Evolutionary conservation across 306 rosid species (phyloP), one percentile per base, ranked within the genome.

Genomic region (Cucumis sativus): DNA sequence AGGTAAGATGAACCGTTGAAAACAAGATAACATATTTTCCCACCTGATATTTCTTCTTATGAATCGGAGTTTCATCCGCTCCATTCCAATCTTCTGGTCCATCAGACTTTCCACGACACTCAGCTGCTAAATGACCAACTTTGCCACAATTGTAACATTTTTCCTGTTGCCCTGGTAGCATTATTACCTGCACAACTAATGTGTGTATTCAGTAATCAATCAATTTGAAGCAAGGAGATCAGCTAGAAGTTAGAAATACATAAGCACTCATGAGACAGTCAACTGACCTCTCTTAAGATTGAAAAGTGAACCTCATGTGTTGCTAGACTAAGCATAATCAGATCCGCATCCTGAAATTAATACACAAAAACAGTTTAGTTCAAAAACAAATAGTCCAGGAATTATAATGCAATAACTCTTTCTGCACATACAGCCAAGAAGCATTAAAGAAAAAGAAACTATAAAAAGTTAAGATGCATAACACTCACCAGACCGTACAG

Each of bases 11-110:
- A 54, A 37, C 23, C 20, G 18, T 59, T 20, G 40, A 41, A 21
- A 76, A 20, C 39, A 77, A 15, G 41, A 40, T 60, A 60, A 75
- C 16, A 17, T 73, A 77, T 78, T 79, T 54, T 70, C 83, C 62
- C 77, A 95, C 99, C 99, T 95, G 99, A 82, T 92, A 96, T 86
- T 96, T 96, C 84, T 88, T 96, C 89, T 92, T 87, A 84, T 96
- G 90, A 85, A 92, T 82, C 67, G 97, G 99, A 56, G 93, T 89
- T 77, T 87, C 90, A 82, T 90, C 93, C 58, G 78, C 82, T 9
- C 88, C 91, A 80, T 90, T 90, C 87, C 84, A 76, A 86, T 84
- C 87, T 76, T 37, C 82, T n/a, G 90, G 66, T 71, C 81, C 83
- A 47, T 86, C 87, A 79, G 76, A 55, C 60, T 72, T 72, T 20